A percentile compares a stretch with the other conserved stretches of the same genome.
Conservation (phyloP, 2,329 filamentous ascomycete genomes). For the Bretziella fagacearum region DNA sequence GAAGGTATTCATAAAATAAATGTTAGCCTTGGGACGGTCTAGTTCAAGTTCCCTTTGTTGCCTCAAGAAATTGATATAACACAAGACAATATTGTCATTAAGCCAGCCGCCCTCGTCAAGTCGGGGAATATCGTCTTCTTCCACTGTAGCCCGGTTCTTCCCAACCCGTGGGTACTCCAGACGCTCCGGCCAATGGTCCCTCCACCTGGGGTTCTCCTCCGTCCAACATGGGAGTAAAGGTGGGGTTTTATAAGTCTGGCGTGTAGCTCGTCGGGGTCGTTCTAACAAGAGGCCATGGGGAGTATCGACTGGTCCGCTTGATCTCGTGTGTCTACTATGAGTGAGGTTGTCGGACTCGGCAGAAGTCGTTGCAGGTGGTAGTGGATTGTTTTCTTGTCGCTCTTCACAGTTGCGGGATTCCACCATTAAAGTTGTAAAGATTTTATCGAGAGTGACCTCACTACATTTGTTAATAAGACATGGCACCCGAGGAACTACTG, state of each 20-base stretch:
- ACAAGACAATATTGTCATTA: slow-evolving; percentile 84
- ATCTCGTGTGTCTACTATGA: slow-evolving; percentile 8
- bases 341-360: neutral
- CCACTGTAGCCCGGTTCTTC: slow-evolving; percentile 46
- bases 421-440: neutral
- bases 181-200: slow-evolving; percentile 35
- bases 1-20: slow-evolving; percentile 86
- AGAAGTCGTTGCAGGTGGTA: neutral
- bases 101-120: slow-evolving; percentile 73
- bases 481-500: too few species aligned
- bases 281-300: slow-evolving; percentile 3
- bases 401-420: neutral
- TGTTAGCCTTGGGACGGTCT: slow-evolving; percentile 35
- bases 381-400: neutral
- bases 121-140: slow-evolving; percentile 54
- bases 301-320: slow-evolving; percentile 1
- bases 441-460: neutral
- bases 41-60: slow-evolving; percentile 29
- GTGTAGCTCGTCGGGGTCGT: neutral
- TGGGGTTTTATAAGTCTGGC: slow-evolving; percentile 1
- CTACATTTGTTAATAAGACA: neutral
- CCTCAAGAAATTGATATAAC: slow-evolving; percentile 66
- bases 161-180: slow-evolving; percentile 44
- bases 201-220: slow-evolving; percentile 33
- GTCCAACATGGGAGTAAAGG: slow-evolving; percentile 28